Conservation (phyloP, 164 flowering plant genomes). For the Piper longum region DNA sequence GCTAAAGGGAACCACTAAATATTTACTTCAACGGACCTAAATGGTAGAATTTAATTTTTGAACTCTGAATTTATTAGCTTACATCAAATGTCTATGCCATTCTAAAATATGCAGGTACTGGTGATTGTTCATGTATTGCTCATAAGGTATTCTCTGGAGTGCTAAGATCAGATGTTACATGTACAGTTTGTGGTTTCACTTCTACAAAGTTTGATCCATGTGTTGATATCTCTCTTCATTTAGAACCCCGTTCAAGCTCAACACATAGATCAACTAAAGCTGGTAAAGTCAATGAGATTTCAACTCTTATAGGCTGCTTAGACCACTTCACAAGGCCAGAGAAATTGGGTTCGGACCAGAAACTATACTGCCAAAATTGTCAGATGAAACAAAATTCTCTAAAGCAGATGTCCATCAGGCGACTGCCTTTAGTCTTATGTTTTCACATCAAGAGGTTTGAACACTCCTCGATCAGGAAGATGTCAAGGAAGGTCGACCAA, state of each 20-base stretch:
- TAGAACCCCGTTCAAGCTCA: conserved; percentile 15
- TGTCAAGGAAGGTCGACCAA: conserved; percentile 42
- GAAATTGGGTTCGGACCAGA: conserved; percentile 63
- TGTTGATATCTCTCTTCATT: conserved; percentile 49
- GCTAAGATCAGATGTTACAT: conserved; percentile 57
- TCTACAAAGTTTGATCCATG: conserved; percentile 60
- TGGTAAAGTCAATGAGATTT: conserved; percentile 16
- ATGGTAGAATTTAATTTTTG: too few relatives aligned
- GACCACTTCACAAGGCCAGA: conserved; percentile 61
- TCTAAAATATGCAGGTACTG: conserved; percentile 19
- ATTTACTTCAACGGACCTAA: too few relatives aligned
- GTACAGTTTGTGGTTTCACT: conserved; percentile 52
- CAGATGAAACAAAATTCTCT: conserved; percentile 30
- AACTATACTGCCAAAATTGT: conserved; percentile 49
- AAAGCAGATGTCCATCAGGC: conserved; percentile 56
- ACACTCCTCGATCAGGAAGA: conserved; percentile 31
- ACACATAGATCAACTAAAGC: conserved; percentile 16
- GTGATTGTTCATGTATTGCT: conserved; percentile 52
- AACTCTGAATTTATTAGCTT: too few relatives aligned
- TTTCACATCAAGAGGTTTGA: conserved; percentile 57
- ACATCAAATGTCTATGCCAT: too few relatives aligned
- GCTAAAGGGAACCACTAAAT: too few relatives aligned
- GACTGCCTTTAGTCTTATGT: conserved; percentile 46
- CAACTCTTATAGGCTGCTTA: conserved; percentile 56
- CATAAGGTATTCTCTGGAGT: conserved; percentile 50